Percentiles rank a stretch among this genome's conserved stretches.
phyloP scores from a whole-genome alignment of 2,329 filamentous ascomycete species.

The Chrysosporium keratinophilum region DNA sequence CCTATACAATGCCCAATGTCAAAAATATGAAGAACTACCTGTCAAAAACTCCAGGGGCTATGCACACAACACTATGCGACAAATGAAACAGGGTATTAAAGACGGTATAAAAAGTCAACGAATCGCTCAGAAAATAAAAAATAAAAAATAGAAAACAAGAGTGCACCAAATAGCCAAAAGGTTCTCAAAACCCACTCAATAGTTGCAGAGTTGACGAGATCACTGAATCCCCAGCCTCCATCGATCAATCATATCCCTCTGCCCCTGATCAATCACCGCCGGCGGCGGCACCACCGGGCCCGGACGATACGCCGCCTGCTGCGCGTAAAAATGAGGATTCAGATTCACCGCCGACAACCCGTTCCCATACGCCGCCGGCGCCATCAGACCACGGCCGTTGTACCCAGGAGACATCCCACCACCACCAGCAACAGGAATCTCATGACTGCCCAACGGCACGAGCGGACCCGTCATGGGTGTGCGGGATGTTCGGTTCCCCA shows the following conservation, averaged over 20 bases:
- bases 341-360: slow-evolving; percentile 13
- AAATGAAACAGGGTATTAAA: not conserved
- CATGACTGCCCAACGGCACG: slow-evolving; percentile 6
- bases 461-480: not conserved
- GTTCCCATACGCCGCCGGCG: slow-evolving; percentile 14
- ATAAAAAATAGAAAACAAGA: too few species aligned
- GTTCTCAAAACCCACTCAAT: too few species aligned
- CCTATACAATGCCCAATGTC: too few species aligned
- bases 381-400: slow-evolving; percentile 1
- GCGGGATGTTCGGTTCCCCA: not conserved
- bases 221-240: slow-evolving; percentile 47
- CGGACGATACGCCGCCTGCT: slow-evolving; percentile 4
- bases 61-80: not conserved
- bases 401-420: not conserved
- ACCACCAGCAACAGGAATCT: not conserved
- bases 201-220: too few species aligned
- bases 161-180: too few species aligned
- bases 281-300: slow-evolving; percentile 6
- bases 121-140: not conserved
- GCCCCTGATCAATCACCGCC: slow-evolving; percentile 37
- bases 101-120: too few species aligned
- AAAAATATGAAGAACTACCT: not conserved
- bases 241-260: slow-evolving; percentile 49
- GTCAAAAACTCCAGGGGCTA: not conserved
- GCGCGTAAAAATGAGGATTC: slow-evolving; percentile 20